Evolutionary conservation across 169 alveolate genomes (phyloP).

Genomic region (Condylostoma magnum): DNA sequence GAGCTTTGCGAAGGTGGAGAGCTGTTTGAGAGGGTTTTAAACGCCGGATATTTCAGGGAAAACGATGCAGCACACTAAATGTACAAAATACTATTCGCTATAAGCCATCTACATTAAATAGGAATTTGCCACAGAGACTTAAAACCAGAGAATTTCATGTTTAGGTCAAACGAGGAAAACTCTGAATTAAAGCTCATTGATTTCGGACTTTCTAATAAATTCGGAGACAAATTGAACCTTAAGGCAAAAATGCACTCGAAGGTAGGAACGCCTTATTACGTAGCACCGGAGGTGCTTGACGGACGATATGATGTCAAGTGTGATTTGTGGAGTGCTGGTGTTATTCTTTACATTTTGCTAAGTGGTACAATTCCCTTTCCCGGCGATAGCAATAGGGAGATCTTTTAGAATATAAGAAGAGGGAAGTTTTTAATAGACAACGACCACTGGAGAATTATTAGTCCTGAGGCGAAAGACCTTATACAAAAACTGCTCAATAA

Average conservation of each 20-base stretch:
- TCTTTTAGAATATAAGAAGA: neutral
- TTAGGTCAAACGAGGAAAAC: conserved; percentile 24
- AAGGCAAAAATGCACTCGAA: neutral
- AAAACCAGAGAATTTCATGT: conserved; percentile 67
- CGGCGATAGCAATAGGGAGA: neutral
- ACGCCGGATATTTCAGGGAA: conserved; percentile 11
- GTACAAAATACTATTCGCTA: conserved; percentile 38
- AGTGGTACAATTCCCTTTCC: conserved; percentile 24
- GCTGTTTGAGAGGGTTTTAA: too few species aligned
- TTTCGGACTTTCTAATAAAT: conserved; percentile 22
- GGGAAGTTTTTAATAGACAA: neutral
- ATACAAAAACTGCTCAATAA: neutral
- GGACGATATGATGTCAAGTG: conserved; percentile 21
- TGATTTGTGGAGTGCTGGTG: conserved; percentile 31
- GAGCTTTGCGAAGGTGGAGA: conserved; percentile 66
- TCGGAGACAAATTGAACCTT: neutral
- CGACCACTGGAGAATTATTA: neutral
- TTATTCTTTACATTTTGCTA: conserved; percentile 15
- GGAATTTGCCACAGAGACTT: conserved; percentile 75
- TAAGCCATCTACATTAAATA: conserved; percentile 56
- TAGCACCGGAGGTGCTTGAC: conserved; percentile 34
- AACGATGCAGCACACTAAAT: neutral
- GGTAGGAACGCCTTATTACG: conserved; percentile 35
- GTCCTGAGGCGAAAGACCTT: conserved; percentile 8
- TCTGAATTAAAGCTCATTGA: conserved; percentile 16